Conservation (phyloP, 179 eudicot species). For the Pouteria campechiana region DNA sequence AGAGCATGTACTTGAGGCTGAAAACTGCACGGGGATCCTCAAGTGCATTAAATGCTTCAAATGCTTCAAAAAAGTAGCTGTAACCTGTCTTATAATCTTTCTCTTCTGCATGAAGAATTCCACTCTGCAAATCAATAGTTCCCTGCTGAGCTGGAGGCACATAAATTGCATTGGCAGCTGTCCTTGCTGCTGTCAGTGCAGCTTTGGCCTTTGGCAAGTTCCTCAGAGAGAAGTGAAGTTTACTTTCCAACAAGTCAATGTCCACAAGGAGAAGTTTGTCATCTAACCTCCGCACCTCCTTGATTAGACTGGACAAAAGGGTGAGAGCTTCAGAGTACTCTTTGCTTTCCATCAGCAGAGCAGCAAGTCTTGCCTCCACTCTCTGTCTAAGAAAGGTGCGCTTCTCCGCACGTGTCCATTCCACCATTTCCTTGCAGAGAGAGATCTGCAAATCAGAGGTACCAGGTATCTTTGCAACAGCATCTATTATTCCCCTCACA, state of each 20-base stretch:
- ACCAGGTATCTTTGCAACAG: constrained; percentile 80
- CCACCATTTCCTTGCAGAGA: constrained; percentile 85
- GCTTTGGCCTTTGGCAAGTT: constrained; percentile 95
- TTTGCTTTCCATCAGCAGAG: constrained; percentile 79
- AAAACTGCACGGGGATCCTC: constrained; percentile 77
- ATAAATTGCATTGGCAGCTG: constrained; percentile 92
- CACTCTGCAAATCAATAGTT: constrained; percentile 80
- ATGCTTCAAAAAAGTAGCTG: constrained; percentile 86
- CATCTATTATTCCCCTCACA: constrained; percentile 74
- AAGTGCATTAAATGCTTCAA: constrained; percentile 84
- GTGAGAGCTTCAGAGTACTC: constrained; percentile 74
- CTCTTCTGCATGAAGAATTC: constrained; percentile 90
- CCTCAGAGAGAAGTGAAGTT: constrained; percentile 82
- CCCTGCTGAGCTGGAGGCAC: constrained; percentile 99
- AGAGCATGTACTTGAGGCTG: constrained; percentile 87
- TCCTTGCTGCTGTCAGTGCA: constrained; percentile 86
- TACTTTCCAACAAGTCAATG: constrained; percentile 75
- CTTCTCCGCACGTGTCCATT: constrained; percentile 77
- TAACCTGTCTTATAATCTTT: constrained; percentile 87
- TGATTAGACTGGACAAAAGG: constrained; percentile 63
- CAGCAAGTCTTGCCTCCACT: constrained; percentile 76
- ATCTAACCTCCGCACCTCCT: constrained; percentile 87
- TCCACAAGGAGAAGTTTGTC: constrained; percentile 88
- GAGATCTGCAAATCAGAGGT: constrained; percentile 79
- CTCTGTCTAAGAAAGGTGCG: constrained; percentile 79